Conservation (phyloP, 768 basidiomycete species). For the Mycena rebaudengoi region DNA sequence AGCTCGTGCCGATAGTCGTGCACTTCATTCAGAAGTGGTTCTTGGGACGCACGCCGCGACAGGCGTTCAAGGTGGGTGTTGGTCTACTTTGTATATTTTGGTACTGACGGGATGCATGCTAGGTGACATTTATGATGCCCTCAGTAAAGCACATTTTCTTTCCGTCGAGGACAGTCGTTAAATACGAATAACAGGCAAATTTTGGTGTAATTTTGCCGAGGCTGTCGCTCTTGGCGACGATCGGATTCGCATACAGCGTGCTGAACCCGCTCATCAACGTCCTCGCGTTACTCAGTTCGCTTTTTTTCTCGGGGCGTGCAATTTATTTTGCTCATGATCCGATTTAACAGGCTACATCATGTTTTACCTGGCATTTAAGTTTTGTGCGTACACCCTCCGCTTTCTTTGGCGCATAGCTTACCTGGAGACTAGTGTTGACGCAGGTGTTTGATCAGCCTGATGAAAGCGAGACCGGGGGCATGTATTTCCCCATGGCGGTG, state of each 20-base stretch:
- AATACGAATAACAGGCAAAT: constrained; percentile 45
- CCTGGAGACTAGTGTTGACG: constrained; percentile 46
- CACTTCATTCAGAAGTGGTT: constrained; percentile 73
- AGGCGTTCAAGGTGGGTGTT: constrained; percentile 52
- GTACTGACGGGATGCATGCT: not conserved
- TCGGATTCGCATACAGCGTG: constrained; percentile 65
- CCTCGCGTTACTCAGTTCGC: constrained; percentile 63
- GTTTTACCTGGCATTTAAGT: constrained; percentile 70
- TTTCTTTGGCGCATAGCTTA: not conserved
- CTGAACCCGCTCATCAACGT: constrained; percentile 74
- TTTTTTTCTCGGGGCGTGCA: not conserved
- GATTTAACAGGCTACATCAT: constrained; percentile 53
- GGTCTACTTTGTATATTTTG: constrained; percentile 15
- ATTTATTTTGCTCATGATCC: not conserved
- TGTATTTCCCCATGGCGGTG: constrained; percentile 56
- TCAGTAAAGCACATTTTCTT: constrained; percentile 42
- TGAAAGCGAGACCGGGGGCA: constrained; percentile 55
- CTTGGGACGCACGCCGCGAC: constrained; percentile 71
- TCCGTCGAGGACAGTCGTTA: not conserved
- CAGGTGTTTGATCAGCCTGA: constrained; percentile 64
- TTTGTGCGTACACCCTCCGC: constrained; percentile 43
- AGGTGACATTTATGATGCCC: constrained; percentile 66
- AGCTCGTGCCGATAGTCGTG: constrained; percentile 59
- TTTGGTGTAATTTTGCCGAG: constrained; percentile 59
- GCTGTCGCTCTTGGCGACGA: constrained; percentile 61